Percentiles rank a stretch among this genome's conserved stretches.
phyloP scores from a whole-genome alignment of 1,284 basidiomycete species.

The Vanrija humicola region DNA sequence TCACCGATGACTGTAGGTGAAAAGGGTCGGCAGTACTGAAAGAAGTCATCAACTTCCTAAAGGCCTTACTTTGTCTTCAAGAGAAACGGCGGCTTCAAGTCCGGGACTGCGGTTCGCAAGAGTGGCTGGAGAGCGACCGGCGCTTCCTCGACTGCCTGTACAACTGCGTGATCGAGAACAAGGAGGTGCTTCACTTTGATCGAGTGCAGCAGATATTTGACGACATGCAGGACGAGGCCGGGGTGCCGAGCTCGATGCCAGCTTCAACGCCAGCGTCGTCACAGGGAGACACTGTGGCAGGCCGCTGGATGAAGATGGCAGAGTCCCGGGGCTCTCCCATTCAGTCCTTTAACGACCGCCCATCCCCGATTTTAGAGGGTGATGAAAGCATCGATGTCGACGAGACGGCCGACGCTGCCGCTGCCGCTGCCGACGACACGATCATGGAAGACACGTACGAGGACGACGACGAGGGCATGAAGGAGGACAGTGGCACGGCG shows the following conservation, averaged over 20 bases:
- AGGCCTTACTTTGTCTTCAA: neutral
- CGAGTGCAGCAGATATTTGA: too few relatives aligned
- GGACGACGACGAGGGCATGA: too few relatives aligned
- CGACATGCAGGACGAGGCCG: too few relatives aligned
- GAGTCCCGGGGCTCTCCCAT: too few relatives aligned
- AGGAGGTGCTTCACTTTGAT: neutral
- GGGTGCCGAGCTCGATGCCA: neutral
- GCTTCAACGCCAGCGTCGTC: neutral
- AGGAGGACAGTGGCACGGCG: too few relatives aligned
- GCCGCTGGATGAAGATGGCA: neutral
- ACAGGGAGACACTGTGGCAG: too few relatives aligned
- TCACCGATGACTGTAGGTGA: neutral
- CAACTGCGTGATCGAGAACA: slow-evolving; percentile 8
- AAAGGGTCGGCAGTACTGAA: neutral
- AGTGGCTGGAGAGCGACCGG: slow-evolving; percentile 8
- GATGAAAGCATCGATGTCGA: neutral
- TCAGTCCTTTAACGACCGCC: too few relatives aligned
- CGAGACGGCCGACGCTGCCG: neutral
- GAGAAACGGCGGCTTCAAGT: slow-evolving; percentile 1
- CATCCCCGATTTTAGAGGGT: neutral
- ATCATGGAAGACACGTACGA: neutral
- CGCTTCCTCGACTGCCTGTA: slow-evolving; percentile 6
- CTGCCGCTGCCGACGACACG: neutral
- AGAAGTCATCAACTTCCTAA: slow-evolving; percentile 4
- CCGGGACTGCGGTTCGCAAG: neutral